Evolutionary conservation across 305 asterid genomes (phyloP).

Genomic region (Fraxinus dipetala): DNA sequence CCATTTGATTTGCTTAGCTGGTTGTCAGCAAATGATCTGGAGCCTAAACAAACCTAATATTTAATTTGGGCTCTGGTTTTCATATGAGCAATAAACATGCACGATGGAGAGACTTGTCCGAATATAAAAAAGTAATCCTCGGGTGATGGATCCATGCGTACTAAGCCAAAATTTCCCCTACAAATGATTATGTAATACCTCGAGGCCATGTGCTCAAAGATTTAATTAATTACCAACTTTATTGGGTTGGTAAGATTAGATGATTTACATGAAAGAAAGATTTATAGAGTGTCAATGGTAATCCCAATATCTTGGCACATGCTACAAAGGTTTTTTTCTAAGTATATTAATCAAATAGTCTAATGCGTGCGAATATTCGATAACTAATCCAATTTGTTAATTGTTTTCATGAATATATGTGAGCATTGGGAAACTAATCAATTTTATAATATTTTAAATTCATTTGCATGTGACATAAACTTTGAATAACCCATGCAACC

Average conservation of each 20-base stretch:
- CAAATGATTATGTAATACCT: constrained; percentile 11
- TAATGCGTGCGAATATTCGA: constrained; percentile 17
- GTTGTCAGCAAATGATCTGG: no score
- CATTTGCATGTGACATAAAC: not conserved
- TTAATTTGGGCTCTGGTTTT: not conserved
- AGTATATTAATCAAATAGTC: constrained; percentile 24
- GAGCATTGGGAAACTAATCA: constrained; percentile 1
- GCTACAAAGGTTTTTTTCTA: constrained; percentile 21
- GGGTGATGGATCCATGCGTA: constrained; percentile 4
- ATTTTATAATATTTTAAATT: not conserved
- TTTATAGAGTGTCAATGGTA: constrained; percentile 22
- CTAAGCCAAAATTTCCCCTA: not conserved
- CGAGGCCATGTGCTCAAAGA: constrained; percentile 15
- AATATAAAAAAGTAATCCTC: not conserved
- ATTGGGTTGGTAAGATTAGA: constrained; percentile 35
- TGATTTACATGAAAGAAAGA: constrained; percentile 21
- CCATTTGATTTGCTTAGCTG: no score
- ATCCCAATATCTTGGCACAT: constrained; percentile 47
- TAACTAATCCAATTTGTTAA: not conserved
- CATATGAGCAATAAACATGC: not conserved
- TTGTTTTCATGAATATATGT: not conserved
- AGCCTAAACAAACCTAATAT: not conserved
- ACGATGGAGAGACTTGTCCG: not conserved
- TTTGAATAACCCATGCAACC: constrained; percentile 7
- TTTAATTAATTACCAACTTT: constrained; percentile 11